Evolutionary conservation across 1,284 basidiomycete genomes (phyloP).

Genomic region (Entoloma clypeatum): DNA sequence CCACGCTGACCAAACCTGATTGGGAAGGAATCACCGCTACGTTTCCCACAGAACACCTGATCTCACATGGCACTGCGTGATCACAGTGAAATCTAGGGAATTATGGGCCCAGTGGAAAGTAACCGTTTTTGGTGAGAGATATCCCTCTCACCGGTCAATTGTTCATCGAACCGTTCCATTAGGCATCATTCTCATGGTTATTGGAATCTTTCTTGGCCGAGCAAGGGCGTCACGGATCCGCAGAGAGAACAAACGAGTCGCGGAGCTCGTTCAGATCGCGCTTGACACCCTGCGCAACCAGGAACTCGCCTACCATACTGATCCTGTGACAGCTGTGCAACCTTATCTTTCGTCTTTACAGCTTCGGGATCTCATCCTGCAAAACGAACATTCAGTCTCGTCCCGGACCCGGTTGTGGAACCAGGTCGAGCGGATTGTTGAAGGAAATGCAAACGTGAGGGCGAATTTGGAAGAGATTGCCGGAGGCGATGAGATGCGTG

Average conservation of each 20-base stretch:
- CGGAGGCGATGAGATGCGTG: conserved; percentile 84
- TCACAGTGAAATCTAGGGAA: conserved; percentile 66
- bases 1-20: conserved; percentile 13
- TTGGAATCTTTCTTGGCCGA: conserved; percentile 36
- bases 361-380: conserved; percentile 86
- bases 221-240: conserved; percentile 47
- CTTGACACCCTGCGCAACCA: conserved; percentile 83
- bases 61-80: conserved; percentile 67
- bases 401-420: conserved; percentile 78
- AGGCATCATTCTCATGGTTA: conserved; percentile 30
- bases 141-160: conserved; percentile 3
- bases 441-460: conserved; percentile 92
- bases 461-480: conserved; percentile 83
- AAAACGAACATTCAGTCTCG: conserved; percentile 73
- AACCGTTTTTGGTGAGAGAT: conserved; percentile 59
- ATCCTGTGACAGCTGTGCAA: conserved; percentile 74
- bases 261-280: conserved; percentile 75
- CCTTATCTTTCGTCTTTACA: conserved; percentile 87
- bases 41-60: conserved; percentile 73
- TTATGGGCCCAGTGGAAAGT: conserved; percentile 68
- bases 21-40: conserved; percentile 64
- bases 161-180: conserved; percentile 10
- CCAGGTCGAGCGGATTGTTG: conserved; percentile 83
- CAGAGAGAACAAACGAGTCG: conserved; percentile 68
- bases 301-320: conserved; percentile 81